Base-by-base conservation (phyloP, 306 rosid species). In the Gastrolobium villosum region DNA sequence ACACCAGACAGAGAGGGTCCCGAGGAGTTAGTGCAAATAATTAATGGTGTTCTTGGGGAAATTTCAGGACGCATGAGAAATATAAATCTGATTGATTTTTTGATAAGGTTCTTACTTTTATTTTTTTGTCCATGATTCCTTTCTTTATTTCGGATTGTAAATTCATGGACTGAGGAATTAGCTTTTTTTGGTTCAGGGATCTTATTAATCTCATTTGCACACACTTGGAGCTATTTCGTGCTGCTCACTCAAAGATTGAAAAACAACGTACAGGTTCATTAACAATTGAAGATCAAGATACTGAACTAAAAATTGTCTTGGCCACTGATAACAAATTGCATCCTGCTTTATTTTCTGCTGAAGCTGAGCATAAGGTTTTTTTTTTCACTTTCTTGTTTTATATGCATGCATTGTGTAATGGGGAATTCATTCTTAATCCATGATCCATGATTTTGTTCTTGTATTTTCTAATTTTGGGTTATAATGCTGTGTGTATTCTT, bases 1-100 rank as follows among this genome's bases (percentile, higher is more conserved):
- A 96, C 99, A 68, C 99, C 96, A 15, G 99, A 96, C 76, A 87
- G 60, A 85, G 96, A 96, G 83, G 99, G 87, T 77, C 99, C 99
- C 0, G 99, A 93, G 85, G 99, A 96, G 88, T 84, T 96, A 37
- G 91, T 82, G 71, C 81, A 84, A 78, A 84, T 90, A 64, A 62
- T 96, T 10, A 96, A 91, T 83, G 84, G 90, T 30, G 97, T 84
- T 64, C 80, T 96, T 83, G 98, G 97, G 74, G 97, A 93, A 83
- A 81, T 96, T 81, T 89, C 97, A 20, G 94, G 86, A 52, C 99
- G 98, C 81, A 52, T 85, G 90, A 91, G 90, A 86, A 93, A 88
- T 85, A 90, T 96, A 78, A 96, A 96, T 86, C 83, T 91, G 74
- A 96, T 96, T 81, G 96, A 96, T 85, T 89, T 96, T 81, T 84